Conservation (phyloP, 345 rosid species). For the Zanthoxylum bungeanum region DNA sequence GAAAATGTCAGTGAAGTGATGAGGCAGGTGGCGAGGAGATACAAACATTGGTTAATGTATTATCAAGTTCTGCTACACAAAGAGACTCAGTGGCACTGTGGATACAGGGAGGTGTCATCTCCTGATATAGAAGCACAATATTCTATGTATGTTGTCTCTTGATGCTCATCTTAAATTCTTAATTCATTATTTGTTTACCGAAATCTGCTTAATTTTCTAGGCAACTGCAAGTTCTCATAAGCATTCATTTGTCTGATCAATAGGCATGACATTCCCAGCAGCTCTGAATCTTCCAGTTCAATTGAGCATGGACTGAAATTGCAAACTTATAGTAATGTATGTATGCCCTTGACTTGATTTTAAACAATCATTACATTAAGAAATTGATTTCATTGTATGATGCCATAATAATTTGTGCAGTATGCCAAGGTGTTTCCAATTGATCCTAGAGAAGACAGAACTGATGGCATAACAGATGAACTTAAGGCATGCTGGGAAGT, state of each 20-base stretch:
- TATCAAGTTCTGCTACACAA: constrained; percentile 60
- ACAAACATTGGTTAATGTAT: constrained; percentile 73
- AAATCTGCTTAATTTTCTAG: not conserved
- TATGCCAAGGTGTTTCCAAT: constrained; percentile 43
- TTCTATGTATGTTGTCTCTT: constrained; percentile 22
- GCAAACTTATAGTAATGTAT: constrained; percentile 26
- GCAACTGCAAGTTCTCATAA: constrained; percentile 2
- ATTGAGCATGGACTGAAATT: constrained; percentile 19
- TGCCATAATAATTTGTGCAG: constrained; percentile 30
- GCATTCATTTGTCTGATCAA: constrained; percentile 10
- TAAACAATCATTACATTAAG: not conserved
- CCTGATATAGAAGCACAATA: constrained; percentile 17
- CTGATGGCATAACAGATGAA: constrained; percentile 12
- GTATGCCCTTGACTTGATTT: not conserved
- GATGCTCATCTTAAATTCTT: not conserved
- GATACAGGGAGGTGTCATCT: constrained; percentile 16
- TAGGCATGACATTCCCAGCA: constrained; percentile 30
- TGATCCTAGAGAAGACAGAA: constrained; percentile 28
- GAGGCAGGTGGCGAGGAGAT: constrained; percentile 48
- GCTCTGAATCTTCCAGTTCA: constrained; percentile 23
- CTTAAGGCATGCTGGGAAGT: constrained; percentile 6
- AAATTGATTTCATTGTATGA: not conserved
- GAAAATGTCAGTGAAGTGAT: constrained; percentile 27
- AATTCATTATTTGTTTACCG: not conserved
- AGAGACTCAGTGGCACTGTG: constrained; percentile 28